phyloP scores from a whole-genome alignment of 2,329 filamentous ascomycete genomes.

The Polychaeton citri region DNA sequence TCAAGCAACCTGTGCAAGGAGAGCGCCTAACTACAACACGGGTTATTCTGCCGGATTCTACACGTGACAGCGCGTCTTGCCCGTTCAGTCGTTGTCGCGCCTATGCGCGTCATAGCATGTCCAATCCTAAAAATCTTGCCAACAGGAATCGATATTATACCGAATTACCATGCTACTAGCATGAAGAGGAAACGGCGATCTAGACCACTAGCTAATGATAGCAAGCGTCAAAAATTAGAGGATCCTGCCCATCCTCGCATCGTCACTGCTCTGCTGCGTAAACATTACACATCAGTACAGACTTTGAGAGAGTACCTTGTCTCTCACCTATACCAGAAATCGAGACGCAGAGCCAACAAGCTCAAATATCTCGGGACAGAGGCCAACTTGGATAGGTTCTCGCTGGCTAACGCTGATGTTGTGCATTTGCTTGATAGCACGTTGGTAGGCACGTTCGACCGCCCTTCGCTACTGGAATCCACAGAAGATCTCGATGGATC shows the following conservation, averaged over 20 bases:
- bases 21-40: too few species aligned
- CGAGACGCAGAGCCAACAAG: neutral
- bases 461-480: slow-evolving; percentile 32
- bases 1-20: too few species aligned
- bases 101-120: too few species aligned
- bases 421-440: slow-evolving; percentile 53
- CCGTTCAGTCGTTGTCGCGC: too few species aligned
- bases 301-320: slow-evolving; percentile 16
- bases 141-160: too few species aligned
- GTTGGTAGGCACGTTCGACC: slow-evolving; percentile 44
- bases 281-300: slow-evolving; percentile 15
- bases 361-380: neutral
- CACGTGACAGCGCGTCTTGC: too few species aligned
- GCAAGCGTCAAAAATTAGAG: slow-evolving; percentile 1
- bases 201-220: neutral
- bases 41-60: too few species aligned
- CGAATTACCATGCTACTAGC: slow-evolving; percentile 1
- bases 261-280: slow-evolving; percentile 7
- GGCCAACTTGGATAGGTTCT: neutral
- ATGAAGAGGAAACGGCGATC: slow-evolving; percentile 1
- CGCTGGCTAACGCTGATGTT: slow-evolving; percentile 24
- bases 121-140: too few species aligned
- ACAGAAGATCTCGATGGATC: slow-evolving; percentile 20
- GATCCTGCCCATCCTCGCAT: neutral
- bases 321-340: slow-evolving; percentile 6